Evolutionary conservation across 768 basidiomycete species (phyloP).

Genomic region (Kwoniella sp.): DNA sequence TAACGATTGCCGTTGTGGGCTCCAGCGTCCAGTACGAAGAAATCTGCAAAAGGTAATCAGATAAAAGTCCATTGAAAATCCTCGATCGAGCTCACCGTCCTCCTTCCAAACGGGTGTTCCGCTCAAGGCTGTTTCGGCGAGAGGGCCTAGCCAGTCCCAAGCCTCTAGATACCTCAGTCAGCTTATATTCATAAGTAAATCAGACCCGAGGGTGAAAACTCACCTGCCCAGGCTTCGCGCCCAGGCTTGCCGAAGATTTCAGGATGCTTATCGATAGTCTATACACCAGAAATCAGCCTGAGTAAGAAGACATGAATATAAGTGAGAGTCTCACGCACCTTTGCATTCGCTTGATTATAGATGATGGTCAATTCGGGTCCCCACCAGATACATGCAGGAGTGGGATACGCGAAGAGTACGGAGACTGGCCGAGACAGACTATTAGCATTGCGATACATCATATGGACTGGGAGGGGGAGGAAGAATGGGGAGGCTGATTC

Average conservation of each 20-base stretch:
- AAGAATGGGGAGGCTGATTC: too few relatives aligned
- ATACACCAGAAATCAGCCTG: not conserved
- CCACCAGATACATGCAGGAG: slow-evolving; percentile 50
- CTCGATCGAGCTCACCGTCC: slow-evolving; percentile 29
- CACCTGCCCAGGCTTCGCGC: slow-evolving; percentile 43
- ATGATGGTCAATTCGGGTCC: slow-evolving; percentile 45
- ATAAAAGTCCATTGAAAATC: not conserved
- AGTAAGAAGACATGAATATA: not conserved
- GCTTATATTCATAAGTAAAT: too few relatives aligned
- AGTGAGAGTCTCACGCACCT: slow-evolving; percentile 15
- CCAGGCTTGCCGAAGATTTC: slow-evolving; percentile 47
- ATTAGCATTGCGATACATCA: too few relatives aligned
- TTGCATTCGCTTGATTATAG: slow-evolving; percentile 47
- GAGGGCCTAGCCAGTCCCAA: slow-evolving; percentile 42
- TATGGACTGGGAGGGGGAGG: too few relatives aligned
- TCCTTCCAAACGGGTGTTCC: slow-evolving; percentile 46
- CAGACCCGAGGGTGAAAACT: too few relatives aligned
- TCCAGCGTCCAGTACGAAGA: slow-evolving; percentile 37
- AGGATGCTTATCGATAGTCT: slow-evolving; percentile 49
- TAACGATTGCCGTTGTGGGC: slow-evolving; percentile 29
- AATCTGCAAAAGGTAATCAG: slow-evolving; percentile 18
- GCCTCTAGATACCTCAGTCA: slow-evolving; percentile 28
- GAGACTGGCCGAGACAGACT: too few relatives aligned
- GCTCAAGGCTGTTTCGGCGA: slow-evolving; percentile 38
- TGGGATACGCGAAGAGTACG: slow-evolving; percentile 33